phyloP scores from a whole-genome alignment of 768 basidiomycete genomes.

The Hygrophorus pudorinus region DNA sequence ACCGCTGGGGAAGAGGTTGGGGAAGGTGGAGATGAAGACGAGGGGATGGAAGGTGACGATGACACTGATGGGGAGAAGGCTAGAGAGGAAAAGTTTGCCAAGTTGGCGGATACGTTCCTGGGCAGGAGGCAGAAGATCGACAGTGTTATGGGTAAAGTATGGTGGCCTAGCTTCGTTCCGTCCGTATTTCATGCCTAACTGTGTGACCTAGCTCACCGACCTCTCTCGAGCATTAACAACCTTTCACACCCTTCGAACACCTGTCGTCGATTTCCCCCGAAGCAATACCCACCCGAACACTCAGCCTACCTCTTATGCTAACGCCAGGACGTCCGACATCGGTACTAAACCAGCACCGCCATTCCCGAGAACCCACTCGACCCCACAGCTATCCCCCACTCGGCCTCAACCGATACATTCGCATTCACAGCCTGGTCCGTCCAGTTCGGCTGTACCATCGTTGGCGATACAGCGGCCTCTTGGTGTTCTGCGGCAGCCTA shows the following conservation, averaged over 20 bases:
- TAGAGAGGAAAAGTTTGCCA: slow-evolving; percentile 60
- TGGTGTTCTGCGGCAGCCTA: too few relatives aligned
- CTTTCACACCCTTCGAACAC: slow-evolving; percentile 40
- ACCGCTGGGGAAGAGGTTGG: slow-evolving; percentile 13
- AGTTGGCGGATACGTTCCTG: slow-evolving; percentile 58
- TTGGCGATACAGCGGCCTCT: too few relatives aligned
- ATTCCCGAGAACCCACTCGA: not conserved
- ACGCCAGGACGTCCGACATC: slow-evolving; percentile 4
- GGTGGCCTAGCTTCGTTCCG: slow-evolving; percentile 5
- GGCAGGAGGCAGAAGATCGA: slow-evolving; percentile 57
- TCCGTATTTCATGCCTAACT: not conserved
- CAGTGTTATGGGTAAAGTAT: slow-evolving; percentile 66
- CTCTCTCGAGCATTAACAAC: slow-evolving; percentile 40
- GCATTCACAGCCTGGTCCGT: too few relatives aligned
- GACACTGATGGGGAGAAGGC: slow-evolving; percentile 45
- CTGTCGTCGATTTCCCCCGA: slow-evolving; percentile 27
- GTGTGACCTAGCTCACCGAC: slow-evolving; percentile 39
- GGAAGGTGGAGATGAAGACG: slow-evolving; percentile 21
- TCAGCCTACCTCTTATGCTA: slow-evolving; percentile 17
- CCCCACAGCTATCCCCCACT: too few relatives aligned
- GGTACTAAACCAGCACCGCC: not conserved
- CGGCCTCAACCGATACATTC: too few relatives aligned
- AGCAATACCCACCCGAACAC: slow-evolving; percentile 12
- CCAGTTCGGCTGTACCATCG: too few relatives aligned
- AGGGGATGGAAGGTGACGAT: slow-evolving; percentile 39